Conservation (phyloP, 768 basidiomycete species). For the Naematelia aurantialba region DNA sequence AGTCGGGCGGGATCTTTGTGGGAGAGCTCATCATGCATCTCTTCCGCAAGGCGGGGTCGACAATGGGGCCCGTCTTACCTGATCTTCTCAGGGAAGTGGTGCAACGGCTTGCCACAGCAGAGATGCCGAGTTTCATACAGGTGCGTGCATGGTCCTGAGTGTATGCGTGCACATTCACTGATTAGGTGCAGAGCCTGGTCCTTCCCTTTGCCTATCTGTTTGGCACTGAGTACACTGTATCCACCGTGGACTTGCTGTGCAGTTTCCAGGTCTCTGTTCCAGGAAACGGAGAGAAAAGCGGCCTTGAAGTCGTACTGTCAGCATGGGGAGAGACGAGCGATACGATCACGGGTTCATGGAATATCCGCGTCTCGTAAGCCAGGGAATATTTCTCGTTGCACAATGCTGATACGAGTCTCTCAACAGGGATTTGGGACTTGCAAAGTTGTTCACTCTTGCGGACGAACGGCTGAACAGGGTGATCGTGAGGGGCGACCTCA, state of each 20-base stretch:
- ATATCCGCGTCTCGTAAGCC: conserved; percentile 64
- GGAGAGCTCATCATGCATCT: conserved; percentile 94
- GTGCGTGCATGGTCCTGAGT: conserved; percentile 50
- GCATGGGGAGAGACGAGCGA: conserved; percentile 94
- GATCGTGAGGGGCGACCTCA: conserved; percentile 84
- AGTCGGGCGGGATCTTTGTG: conserved; percentile 86
- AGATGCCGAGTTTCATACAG: conserved; percentile 88
- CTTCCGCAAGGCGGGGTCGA: conserved; percentile 73
- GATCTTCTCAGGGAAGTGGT: conserved; percentile 82
- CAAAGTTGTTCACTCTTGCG: conserved; percentile 65
- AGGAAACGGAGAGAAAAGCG: conserved; percentile 57
- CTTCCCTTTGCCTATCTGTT: conserved; percentile 93
- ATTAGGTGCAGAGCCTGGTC: conserved; percentile 64
- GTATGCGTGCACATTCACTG: background rate
- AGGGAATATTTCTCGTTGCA: background rate
- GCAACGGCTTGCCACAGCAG: conserved; percentile 71
- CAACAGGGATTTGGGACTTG: conserved; percentile 67
- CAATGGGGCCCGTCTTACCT: conserved; percentile 78
- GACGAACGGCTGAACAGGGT: conserved; percentile 66
- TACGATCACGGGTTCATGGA: conserved; percentile 94
- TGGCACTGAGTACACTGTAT: conserved; percentile 71
- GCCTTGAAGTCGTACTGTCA: conserved; percentile 79
- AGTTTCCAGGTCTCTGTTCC: conserved; percentile 54
- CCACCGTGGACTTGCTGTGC: conserved; percentile 73
- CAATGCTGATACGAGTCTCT: background rate